Base-by-base conservation (phyloP, 2,329 filamentous ascomycete genomes). In the Biscogniauxia sp. region DNA sequence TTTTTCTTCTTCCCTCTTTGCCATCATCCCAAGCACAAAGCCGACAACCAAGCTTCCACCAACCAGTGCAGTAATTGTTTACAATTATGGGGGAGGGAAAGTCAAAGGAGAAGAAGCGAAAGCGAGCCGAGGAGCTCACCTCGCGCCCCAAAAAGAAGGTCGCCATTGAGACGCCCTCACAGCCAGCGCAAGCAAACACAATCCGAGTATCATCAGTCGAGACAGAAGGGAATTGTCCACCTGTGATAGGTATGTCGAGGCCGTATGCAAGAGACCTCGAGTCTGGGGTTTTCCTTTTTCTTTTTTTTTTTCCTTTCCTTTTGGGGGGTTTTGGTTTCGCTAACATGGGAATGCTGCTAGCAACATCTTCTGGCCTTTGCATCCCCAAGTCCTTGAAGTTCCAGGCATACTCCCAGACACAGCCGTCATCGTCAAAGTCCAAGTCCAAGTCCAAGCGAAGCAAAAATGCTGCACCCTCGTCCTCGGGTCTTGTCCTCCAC, bases 401-500 rank as follows among this genome's bases (percentile, higher is more conserved):
- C 65, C 75, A 81, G 65, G 77, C 79, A 51, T 87, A 83, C 68
- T 74, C 77, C 37, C 80, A 77, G 57, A 74, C 72, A 65, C 75
- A 71, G 66, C 72, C 66, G 26, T 61, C 70, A 63, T 67, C 60
- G 15, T 17, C 66, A 3, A 68, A 63, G 53, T 17, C 66, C 6
- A 68, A 63, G 53, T 55, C 70, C 15, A 45, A 45, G 54, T 59
- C 77, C 54, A 79, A 78, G 64, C 75, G 75, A 63, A 74, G 73
- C 63, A 78, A 78, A 67, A 75, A 77, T 59, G 72, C 76, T n/a
- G 67, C 69, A 63, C 75, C 68, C 66, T 67, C 70, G n/a, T 58
- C 68, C 19, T 72, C 78, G 57, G 83, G 85, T 67, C 75, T 88
- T 13, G 70, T 88, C 0, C 75, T 89, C 51, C 84, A 88, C 70